Percentiles rank a stretch among this genome's conserved stretches.
phyloP scores from a whole-genome alignment of 345 rosid species.

The Aethionema arabicum region DNA sequence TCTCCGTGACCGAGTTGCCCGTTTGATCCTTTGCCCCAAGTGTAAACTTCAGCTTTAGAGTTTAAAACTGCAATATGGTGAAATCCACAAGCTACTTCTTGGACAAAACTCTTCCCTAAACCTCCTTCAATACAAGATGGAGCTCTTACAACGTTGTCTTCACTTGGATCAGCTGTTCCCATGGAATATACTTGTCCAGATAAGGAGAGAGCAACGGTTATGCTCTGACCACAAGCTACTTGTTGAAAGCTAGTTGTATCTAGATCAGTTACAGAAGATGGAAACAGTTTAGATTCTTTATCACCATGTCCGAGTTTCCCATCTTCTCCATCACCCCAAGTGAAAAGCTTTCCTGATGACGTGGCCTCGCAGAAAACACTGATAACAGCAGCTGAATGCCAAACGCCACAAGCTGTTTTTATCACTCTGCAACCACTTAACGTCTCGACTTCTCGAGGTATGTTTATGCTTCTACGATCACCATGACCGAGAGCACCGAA shows the following conservation, averaged over 20 bases:
- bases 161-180: constrained; percentile 52
- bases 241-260: constrained; percentile 51
- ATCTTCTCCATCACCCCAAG: constrained; percentile 69
- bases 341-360: constrained; percentile 51
- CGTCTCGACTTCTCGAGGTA: constrained; percentile 60
- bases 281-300: constrained; percentile 49
- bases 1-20: constrained; percentile 69
- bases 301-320: constrained; percentile 66
- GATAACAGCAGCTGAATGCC: constrained; percentile 73
- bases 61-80: constrained; percentile 59
- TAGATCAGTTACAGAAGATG: constrained; percentile 46
- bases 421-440: constrained; percentile 49
- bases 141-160: constrained; percentile 44
- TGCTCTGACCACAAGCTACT: constrained; percentile 64
- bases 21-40: constrained; percentile 66
- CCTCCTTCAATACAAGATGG: constrained; percentile 51
- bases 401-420: constrained; percentile 54
- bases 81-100: constrained; percentile 61
- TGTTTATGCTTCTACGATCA: constrained; percentile 43
- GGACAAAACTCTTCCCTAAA: constrained; percentile 45
- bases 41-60: constrained; percentile 61
- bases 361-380: constrained; percentile 40
- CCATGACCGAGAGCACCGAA: constrained; percentile 71
- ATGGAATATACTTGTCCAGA: constrained; percentile 53
- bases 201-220: constrained; percentile 51